Evolutionary conservation across 768 basidiomycete genomes (phyloP).

Genomic region (Pholiota molesta): DNA sequence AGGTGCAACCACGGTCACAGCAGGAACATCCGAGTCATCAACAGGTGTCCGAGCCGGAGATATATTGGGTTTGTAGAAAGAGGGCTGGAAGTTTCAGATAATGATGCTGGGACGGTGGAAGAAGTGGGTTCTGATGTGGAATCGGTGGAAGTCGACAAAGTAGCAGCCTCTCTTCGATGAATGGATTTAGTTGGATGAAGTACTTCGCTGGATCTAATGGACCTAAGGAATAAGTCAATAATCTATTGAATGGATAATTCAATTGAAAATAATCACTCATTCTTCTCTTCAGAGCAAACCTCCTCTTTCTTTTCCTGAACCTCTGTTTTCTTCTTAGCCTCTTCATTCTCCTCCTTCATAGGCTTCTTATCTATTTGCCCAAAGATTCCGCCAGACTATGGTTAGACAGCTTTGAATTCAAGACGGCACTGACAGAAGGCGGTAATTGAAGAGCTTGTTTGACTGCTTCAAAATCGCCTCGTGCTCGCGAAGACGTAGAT

Average conservation of each 20-base stretch:
- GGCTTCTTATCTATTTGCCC: neutral
- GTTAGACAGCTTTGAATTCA: constrained; percentile 35
- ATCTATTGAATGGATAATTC: neutral
- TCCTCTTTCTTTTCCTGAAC: neutral
- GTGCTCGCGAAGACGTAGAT: constrained; percentile 34
- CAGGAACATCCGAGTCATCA: constrained; percentile 28
- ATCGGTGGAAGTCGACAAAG: constrained; percentile 37
- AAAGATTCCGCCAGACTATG: constrained; percentile 13
- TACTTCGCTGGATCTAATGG: constrained; percentile 4
- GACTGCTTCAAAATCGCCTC: constrained; percentile 56
- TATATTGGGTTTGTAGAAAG: constrained; percentile 12
- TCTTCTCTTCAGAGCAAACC: neutral
- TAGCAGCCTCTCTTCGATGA: constrained; percentile 69
- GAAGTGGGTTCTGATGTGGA: constrained; percentile 27
- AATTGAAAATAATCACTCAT: constrained; percentile 12
- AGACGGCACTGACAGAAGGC: constrained; percentile 50
- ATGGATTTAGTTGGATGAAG: constrained; percentile 28
- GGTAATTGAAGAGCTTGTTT: constrained; percentile 65
- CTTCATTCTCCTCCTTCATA: constrained; percentile 1
- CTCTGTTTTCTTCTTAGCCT: constrained; percentile 4
- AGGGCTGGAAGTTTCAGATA: constrained; percentile 7
- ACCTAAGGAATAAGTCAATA: neutral
- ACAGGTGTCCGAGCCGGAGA: constrained; percentile 4
- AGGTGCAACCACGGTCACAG: constrained; percentile 42
- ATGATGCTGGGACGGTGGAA: constrained; percentile 15